A percentile compares a stretch with the other conserved stretches of the same genome.
phyloP scores from a whole-genome alignment of 306 rosid species.

The Alnus glutinosa region DNA sequence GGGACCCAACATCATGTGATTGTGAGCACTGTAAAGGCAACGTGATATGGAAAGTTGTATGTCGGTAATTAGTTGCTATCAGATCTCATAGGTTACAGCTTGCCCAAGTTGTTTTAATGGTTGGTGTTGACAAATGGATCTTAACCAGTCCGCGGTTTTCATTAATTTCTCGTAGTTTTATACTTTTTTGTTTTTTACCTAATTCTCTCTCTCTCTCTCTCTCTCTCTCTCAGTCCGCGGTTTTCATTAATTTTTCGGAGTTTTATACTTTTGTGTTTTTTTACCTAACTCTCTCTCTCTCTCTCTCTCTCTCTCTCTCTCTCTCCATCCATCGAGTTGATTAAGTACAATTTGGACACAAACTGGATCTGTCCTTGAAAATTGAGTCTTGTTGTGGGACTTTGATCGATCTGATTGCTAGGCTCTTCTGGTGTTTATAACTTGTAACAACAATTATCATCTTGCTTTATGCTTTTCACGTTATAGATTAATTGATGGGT shows the following conservation, averaged over 20 bases:
- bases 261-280: background rate
- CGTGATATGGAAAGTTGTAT: slow-evolving; percentile 40
- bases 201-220: slow-evolving; percentile 8
- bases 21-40: slow-evolving; percentile 51
- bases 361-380: slow-evolving; percentile 40
- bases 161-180: background rate
- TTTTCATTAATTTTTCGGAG: background rate
- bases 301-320: background rate
- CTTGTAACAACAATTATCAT: slow-evolving; percentile 9
- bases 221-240: background rate
- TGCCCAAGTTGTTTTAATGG: slow-evolving; percentile 32
- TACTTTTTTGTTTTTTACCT: too few relatives aligned
- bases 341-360: slow-evolving; percentile 9
- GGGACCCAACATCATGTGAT: slow-evolving; percentile 67
- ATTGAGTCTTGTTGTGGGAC: slow-evolving; percentile 21
- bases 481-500: slow-evolving; percentile 9
- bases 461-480: slow-evolving; percentile 6
- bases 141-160: slow-evolving; percentile 3
- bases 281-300: background rate
- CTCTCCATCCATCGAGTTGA: background rate
- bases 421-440: slow-evolving; percentile 16
- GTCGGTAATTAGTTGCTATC: slow-evolving; percentile 50
- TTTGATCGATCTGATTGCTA: slow-evolving; percentile 18
- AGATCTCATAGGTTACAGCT: slow-evolving; percentile 41
- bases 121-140: slow-evolving; percentile 37